phyloP scores from a whole-genome alignment of 2,329 filamentous ascomycete genomes.

The Verticillium dahliae region DNA sequence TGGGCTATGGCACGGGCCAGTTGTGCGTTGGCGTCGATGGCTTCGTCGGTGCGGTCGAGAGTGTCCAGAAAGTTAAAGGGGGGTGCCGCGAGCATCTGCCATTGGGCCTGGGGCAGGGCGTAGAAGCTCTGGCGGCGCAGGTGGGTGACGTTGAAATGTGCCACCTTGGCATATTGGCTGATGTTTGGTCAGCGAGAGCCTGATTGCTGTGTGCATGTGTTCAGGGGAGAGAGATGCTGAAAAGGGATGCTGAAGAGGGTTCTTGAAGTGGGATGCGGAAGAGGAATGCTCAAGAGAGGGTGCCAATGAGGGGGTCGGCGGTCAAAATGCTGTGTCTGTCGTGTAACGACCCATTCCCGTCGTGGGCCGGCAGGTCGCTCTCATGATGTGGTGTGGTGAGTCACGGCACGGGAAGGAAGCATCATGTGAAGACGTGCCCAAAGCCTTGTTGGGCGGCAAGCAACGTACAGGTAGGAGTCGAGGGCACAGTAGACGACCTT shows the following conservation, averaged over 20 bases:
- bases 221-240: neutral
- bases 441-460: neutral
- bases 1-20: slow-evolving; percentile 73
- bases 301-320: neutral
- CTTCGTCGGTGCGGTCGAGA: slow-evolving; percentile 72
- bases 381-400: neutral
- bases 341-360: neutral
- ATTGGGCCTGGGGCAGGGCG: slow-evolving; percentile 75
- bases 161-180: slow-evolving; percentile 77
- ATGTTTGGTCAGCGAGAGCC: slow-evolving; percentile 64
- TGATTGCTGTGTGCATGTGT: no score
- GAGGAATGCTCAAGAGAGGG: slow-evolving; percentile 7
- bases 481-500: slow-evolving; percentile 74
- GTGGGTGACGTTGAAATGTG: slow-evolving; percentile 88
- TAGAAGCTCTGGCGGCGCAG: slow-evolving; percentile 89
- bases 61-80: slow-evolving; percentile 80
- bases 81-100: slow-evolving; percentile 71
- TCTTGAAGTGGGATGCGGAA: neutral
- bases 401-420: slow-evolving; percentile 1
- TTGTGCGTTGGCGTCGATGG: slow-evolving; percentile 82
- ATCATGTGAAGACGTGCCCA: neutral
- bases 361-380: neutral
- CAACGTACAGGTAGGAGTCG: slow-evolving; percentile 79
- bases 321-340: neutral
- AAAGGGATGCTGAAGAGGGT: slow-evolving; percentile 7